Evolutionary conservation across 208 protist genomes (phyloP).

Genomic region (Phytomonas sp.): DNA sequence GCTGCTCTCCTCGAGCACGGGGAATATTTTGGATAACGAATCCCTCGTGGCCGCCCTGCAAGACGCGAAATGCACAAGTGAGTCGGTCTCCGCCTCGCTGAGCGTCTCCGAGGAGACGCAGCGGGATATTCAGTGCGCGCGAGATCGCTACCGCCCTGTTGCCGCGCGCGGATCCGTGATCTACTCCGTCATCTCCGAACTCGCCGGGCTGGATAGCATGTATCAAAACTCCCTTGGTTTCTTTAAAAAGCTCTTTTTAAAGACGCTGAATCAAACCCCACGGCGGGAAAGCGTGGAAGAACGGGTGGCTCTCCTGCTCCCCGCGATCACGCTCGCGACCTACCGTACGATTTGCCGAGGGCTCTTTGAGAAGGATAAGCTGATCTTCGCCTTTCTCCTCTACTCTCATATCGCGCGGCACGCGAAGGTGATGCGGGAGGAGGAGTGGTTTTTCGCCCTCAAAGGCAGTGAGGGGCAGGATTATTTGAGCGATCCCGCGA

Average conservation of each 20-base stretch:
- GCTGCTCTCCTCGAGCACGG: conserved; percentile 87
- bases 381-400: conserved; percentile 94
- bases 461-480: conserved; percentile 75
- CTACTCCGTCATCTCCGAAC: conserved; percentile 92
- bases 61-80: conserved; percentile 88
- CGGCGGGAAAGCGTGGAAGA: conserved; percentile 62
- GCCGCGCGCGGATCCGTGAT: conserved; percentile 91
- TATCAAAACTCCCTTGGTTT: conserved; percentile 92
- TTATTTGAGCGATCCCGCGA: conserved; percentile 53
- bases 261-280: conserved; percentile 87
- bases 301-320: conserved; percentile 73
- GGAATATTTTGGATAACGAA: conserved; percentile 96
- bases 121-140: conserved; percentile 89
- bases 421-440: conserved; percentile 45
- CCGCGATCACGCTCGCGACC: conserved; percentile 78
- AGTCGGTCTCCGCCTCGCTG: conserved; percentile 86
- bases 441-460: conserved; percentile 88
- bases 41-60: conserved; percentile 93
- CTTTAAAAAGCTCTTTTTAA: conserved; percentile 89
- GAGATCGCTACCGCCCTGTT: conserved; percentile 90
- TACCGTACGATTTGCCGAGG: conserved; percentile 93
- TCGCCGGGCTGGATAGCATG: conserved; percentile 90
- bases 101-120: conserved; percentile 90
- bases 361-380: conserved; percentile 94
- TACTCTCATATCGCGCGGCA: conserved; percentile 81